Evolutionary conservation across 768 basidiomycete species (phyloP).

Genomic region (Solioccasus polychromus): DNA sequence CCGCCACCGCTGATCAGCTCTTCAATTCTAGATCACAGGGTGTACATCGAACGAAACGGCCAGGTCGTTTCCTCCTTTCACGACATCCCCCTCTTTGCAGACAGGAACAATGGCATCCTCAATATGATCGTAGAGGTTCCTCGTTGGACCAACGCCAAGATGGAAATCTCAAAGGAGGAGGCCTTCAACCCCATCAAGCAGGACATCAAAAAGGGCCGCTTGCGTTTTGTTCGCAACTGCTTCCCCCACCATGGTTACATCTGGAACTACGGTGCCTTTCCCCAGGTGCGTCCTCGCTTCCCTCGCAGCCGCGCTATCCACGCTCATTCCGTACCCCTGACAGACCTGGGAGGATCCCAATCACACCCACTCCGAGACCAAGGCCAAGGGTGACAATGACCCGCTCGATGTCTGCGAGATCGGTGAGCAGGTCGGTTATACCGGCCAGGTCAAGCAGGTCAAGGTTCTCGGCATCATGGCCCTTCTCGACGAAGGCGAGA

Average conservation of each 20-base stretch:
- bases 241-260: conserved; percentile 99
- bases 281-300: conserved; percentile 59
- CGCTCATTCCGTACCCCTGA: not conserved
- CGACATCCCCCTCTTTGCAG: conserved; percentile 97
- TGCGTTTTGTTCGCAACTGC: conserved; percentile 98
- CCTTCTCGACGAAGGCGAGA: conserved; percentile 97
- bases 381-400: conserved; percentile 98
- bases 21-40: conserved; percentile 77
- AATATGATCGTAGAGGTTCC: conserved; percentile 99
- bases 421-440: conserved; percentile 96
- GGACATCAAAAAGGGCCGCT: conserved; percentile 94
- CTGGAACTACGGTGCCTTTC: conserved; percentile 99
- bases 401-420: conserved; percentile 99
- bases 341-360: conserved; percentile 98
- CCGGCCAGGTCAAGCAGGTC: conserved; percentile 98
- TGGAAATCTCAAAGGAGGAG: conserved; percentile 99
- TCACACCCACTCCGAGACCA: conserved; percentile 88
- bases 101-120: conserved; percentile 90
- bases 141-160: conserved; percentile 99
- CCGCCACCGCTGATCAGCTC: conserved; percentile 19
- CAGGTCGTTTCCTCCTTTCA: conserved; percentile 85
- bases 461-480: conserved; percentile 99
- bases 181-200: conserved; percentile 99
- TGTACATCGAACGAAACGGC: conserved; percentile 89
- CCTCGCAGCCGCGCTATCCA: not conserved